phyloP scores from a whole-genome alignment of 768 basidiomycete species.

The Candolleomyces aberdarensis region DNA sequence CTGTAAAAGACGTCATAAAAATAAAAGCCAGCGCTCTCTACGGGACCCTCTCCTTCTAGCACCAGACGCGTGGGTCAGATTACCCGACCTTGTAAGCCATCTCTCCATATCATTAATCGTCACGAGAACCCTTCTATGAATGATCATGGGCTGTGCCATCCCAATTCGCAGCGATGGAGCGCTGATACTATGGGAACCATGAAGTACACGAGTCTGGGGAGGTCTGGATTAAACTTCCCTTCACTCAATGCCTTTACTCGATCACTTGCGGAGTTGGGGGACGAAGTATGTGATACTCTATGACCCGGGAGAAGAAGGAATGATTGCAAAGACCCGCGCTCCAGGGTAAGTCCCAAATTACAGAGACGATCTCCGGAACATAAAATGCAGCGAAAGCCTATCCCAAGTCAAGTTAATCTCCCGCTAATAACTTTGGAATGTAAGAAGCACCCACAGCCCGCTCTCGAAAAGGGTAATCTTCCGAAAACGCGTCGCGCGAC shows the following conservation, averaged over 20 bases:
- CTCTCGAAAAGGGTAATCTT: neutral
- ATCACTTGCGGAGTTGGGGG: neutral
- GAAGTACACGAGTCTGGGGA: neutral
- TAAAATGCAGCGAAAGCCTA: neutral
- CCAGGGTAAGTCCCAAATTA: too few species aligned
- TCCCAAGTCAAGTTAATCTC: neutral
- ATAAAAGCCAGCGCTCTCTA: neutral
- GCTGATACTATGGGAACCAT: neutral
- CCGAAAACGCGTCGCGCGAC: conserved; percentile 4
- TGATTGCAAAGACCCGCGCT: too few species aligned
- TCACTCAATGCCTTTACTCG: too few species aligned
- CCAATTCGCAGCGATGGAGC: neutral
- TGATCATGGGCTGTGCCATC: neutral
- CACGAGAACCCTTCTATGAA: neutral
- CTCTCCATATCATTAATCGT: neutral
- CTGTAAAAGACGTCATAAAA: neutral
- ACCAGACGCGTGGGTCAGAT: neutral
- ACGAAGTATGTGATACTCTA: neutral
- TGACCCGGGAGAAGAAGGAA: too few species aligned
- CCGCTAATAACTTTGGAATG: neutral
- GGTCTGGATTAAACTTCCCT: neutral
- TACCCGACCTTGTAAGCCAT: neutral
- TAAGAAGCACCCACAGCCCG: neutral
- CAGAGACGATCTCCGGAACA: neutral
- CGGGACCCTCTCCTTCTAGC: neutral